Base-by-base conservation (phyloP, 495 filamentous ascomycete species). In the Penicillium paradoxum region DNA sequence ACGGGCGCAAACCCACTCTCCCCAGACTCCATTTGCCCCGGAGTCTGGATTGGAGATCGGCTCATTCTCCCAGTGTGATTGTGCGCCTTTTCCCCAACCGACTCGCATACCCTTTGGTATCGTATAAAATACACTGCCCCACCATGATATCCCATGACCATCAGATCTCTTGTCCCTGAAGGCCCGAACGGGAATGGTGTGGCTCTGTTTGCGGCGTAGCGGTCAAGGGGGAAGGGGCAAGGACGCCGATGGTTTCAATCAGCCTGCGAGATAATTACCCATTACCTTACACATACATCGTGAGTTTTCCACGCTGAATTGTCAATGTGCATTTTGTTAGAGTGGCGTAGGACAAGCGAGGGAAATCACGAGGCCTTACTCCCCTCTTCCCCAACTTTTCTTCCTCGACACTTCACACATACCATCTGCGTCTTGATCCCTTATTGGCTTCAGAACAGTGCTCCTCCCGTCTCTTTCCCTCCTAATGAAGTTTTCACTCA, bases 61-160 rank as follows among this genome's bases (percentile, higher is more conserved):
- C n/a, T n/a, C n/a, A n/a, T n/a, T n/a, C n/a, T n/a, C n/a, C n/a
- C n/a, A n/a, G n/a, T n/a, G n/a, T n/a, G n/a, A n/a, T n/a, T n/a
- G n/a, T n/a, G n/a, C n/a, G n/a, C n/a, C n/a, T n/a, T n/a, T n/a
- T n/a, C n/a, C n/a, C n/a, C n/a, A n/a, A n/a, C n/a, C n/a, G n/a
- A n/a, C n/a, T n/a, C n/a, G n/a, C n/a, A n/a, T n/a, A n/a, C n/a
- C n/a, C n/a, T 7, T 27, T 7, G 3, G 24, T 27, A 27, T 27
- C 7, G 6, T 45, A 15, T 9, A n/a, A 13, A 19, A 11, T 7
- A 6, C 9, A n/a, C 8, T 22, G 47, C 25, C 54, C 24, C 51
- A 54, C 45, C 41, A 50, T 29, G 33, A 39, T 25, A 49, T 59
- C 62, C 59, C 62, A 65, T 65, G 62, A 65, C 59, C 59, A n/a